A percentile compares a stretch with the other conserved stretches of the same genome.
Evolutionary conservation across 2,329 filamentous ascomycete species (phyloP).

Genomic region (Ophiognomonia clavigignenti-juglandacearum): DNA sequence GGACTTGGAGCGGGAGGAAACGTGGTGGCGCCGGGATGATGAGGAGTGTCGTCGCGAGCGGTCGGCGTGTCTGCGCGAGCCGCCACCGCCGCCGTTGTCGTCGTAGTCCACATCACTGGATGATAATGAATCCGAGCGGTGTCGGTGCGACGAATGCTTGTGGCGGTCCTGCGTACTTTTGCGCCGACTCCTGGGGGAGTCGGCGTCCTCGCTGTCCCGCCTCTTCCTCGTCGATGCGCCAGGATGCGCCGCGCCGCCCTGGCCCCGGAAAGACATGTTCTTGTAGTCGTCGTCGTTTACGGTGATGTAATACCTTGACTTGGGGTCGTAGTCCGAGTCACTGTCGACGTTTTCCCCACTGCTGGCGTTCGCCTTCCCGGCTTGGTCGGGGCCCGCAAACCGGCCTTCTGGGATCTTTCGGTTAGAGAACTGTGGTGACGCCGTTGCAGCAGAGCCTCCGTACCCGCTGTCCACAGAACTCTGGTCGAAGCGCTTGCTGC

Average conservation of each 20-base stretch:
- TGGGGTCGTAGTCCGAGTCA: constrained; percentile 14
- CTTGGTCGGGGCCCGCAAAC: not conserved
- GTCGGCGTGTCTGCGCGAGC: not conserved
- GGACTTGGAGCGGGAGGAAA: not conserved
- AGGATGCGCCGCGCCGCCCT: no score
- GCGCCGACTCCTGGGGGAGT: not conserved
- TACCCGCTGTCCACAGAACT: constrained; percentile 13
- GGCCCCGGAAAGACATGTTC: constrained; percentile 3
- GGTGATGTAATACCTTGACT: constrained; percentile 11
- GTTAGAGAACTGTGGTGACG: constrained; percentile 1
- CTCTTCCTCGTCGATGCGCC: not conserved
- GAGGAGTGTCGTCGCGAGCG: not conserved
- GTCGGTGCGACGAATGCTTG: not conserved
- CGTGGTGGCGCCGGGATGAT: not conserved
- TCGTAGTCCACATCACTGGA: not conserved
- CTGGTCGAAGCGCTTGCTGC: not conserved
- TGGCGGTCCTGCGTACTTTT: not conserved
- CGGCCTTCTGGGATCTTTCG: no score
- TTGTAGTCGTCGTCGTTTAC: constrained; percentile 11
- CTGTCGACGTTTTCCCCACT: not conserved
- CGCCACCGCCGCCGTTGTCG: not conserved
- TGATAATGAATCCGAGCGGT: not conserved
- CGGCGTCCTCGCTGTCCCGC: not conserved
- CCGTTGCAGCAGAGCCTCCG: constrained; percentile 9
- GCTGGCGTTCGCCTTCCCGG: not conserved